Base-by-base conservation (phyloP, 2,329 filamentous ascomycete genomes). In the Ceratocystis harringtonii region DNA sequence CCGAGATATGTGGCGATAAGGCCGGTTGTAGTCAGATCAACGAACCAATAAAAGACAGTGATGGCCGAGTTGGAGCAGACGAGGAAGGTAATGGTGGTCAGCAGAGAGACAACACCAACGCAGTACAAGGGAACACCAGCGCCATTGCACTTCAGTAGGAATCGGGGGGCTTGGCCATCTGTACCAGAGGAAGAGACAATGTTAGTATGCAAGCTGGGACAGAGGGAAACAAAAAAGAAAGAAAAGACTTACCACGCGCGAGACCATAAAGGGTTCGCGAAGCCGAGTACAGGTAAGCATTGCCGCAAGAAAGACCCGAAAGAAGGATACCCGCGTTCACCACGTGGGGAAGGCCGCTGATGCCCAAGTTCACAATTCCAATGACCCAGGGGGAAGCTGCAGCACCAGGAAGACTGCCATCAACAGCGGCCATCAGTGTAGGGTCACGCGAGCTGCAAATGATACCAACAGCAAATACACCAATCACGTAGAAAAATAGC, bases 401-500 rank as follows among this genome's bases (percentile, higher is more conserved):
- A 7, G 81, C 83, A 4, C 77, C 80, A 80, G 67, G 82, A 77
- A 68, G 55, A 57, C 57, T 62, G 19, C 84, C 80, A 17, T 79
- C 80, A 62, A 77, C 73, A 70, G 72, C 68, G 36, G 73, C 74
- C 1, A 65, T 84, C 80, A 67, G 75, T 72, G 44, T 72, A 69
- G 3, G 43, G 65, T 72, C 80, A 73, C 78, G 85, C 81, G 76
- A 82, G 71, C 84, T 84, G 50, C 80, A 74, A 12, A 82, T 72
- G 48, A 85, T 80, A 25, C 80, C 76, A 43, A 78, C 81, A 43
- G 78, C 76, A 68, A 84, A 85, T 57, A 87, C 80, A 77, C 77
- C 70, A 73, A 90, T 77, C n/a, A 89, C 80, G 74, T 89, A 90
- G 75, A 90, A 89, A 1, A 80, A 75, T 0, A 85, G 85, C 41